Evolutionary conservation across 2,329 filamentous ascomycete species (phyloP), one percentile per base, ranked within the genome.

Genomic region (Sclerotinia spermophila): DNA sequence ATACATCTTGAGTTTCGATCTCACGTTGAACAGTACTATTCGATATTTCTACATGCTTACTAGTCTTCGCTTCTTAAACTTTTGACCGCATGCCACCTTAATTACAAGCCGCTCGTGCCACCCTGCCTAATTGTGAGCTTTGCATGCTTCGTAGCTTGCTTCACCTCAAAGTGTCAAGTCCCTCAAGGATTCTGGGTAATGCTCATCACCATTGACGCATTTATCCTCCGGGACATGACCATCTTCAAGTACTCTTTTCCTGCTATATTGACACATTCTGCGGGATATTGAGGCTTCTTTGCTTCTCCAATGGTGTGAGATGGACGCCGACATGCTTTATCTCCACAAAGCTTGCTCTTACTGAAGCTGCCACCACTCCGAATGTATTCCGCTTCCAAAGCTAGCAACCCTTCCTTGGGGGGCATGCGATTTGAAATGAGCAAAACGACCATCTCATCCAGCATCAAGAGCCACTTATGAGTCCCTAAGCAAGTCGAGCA

Each of bases 281-380:
- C 51, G 19, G 15, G 17, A 30, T 33, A 0, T 5, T 33, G 24
- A 19, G 13, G 35, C 3, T 61, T 44, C 59, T 27, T 10, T 0
- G n/a, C 30, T 30, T 55, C 35, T 6, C 48, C 64, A 27, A 67
- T 42, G n/a, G 42, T 27, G 35, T 67, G 64, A 7, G 64, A 67
- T 42, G 48, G 45, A 21, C 64, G 45, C 27, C 45, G 27, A 67
- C 64, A 67, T 5, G 48, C 24, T 2, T 38, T 6, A 3, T 67
- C 55, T 3, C 64, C 64, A 30, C 64, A 67, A 40, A 67, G 64
- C 48, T 55, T 67, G 33, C 10, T 55, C 17, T 55, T 67, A 2
- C 45, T 42, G 19, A 44, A 30, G 0, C 7, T 3, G 21, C 38
- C 19, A 44, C 5, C 5, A 24, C 2, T 1, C 55, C 30, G 24